Conservation (phyloP, 148 eudicot species). For the Camellia sinensis region DNA sequence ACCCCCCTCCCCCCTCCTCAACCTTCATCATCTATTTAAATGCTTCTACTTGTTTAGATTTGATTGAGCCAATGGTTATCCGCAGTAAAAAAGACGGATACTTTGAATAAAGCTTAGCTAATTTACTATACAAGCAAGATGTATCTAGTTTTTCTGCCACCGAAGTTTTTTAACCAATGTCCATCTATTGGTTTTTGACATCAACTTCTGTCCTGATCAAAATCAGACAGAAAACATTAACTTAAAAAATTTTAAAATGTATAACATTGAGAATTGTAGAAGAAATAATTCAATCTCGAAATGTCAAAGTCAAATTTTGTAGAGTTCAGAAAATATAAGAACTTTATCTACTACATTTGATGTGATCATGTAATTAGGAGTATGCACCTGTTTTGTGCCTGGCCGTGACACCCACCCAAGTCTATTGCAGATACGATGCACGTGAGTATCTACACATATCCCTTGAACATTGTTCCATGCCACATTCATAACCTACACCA, state of each 20-base stretch:
- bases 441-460: slow-evolving; percentile 98
- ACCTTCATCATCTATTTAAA: background rate
- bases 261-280: background rate
- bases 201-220: background rate
- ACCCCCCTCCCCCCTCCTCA: background rate
- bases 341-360: background rate
- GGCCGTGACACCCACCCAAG: slow-evolving; percentile 88
- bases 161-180: background rate
- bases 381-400: slow-evolving; percentile 61
- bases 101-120: background rate
- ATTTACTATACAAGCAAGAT: background rate
- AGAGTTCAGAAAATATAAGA: background rate
- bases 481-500: slow-evolving; percentile 75
- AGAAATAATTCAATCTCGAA: background rate
- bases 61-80: background rate
- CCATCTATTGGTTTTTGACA: background rate
- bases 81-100: background rate
- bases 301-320: background rate
- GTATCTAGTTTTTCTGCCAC: background rate
- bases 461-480: slow-evolving; percentile 96
- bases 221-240: background rate
- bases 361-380: background rate
- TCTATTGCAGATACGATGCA: slow-evolving; percentile 92
- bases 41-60: background rate
- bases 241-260: background rate